These are phyloP conservation scores for Coix lacrymajobi DNA, from an alignment of 176 grass and related monocot genomes.

Conservation along the genomic window DNA sequence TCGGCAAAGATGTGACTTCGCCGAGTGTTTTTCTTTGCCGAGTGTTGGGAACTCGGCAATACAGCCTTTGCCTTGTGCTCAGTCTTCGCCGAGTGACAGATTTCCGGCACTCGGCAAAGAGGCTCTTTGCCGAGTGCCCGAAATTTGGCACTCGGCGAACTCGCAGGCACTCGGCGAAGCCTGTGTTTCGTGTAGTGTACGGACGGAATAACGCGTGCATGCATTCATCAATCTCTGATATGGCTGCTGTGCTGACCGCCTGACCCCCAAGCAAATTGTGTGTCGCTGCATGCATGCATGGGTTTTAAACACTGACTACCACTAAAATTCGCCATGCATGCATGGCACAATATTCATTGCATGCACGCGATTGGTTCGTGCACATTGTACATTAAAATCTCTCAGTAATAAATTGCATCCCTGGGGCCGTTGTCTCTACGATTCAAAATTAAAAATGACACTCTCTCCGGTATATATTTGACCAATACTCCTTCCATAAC, in stretches of 20 bases:
- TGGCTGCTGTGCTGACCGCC: background rate
- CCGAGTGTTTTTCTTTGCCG: too few species aligned
- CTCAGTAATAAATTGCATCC: background rate
- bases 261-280: background rate
- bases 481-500: too few species aligned
- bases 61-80: too few species aligned
- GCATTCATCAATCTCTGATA: background rate
- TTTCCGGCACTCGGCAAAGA: too few species aligned
- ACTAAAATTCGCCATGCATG: background rate
- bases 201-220: background rate
- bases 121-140: too few species aligned
- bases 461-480: background rate
- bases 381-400: background rate
- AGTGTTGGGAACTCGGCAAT: too few species aligned
- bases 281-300: background rate
- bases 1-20: too few species aligned
- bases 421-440: background rate
- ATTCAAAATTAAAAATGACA: background rate
- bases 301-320: background rate
- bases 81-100: too few species aligned
- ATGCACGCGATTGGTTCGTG: background rate
- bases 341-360: background rate
- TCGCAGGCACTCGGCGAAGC: too few species aligned
- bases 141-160: too few species aligned
- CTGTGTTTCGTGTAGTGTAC: too few species aligned